A percentile compares a stretch with the other conserved stretches of the same genome.
Conservation (phyloP, 345 rosid genomes). For the Arabidopsis arenosa region DNA sequence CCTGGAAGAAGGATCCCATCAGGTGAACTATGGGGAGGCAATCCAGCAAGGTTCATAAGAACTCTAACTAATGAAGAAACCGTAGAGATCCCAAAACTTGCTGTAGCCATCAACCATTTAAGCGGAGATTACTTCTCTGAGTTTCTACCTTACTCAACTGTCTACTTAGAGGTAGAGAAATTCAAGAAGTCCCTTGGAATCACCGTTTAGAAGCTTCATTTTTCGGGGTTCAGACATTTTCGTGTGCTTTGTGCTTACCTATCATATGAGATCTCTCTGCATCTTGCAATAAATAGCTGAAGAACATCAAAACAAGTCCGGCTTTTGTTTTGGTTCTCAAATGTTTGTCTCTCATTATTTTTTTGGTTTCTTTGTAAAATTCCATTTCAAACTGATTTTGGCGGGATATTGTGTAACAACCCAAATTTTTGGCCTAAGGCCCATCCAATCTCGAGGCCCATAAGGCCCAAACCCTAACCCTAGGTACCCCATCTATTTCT, state of each 20-base stretch:
- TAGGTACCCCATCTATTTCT: too few relatives aligned
- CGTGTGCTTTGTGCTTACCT: slow-evolving; percentile 12
- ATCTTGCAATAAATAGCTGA: slow-evolving; percentile 68
- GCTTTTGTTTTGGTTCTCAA: background rate
- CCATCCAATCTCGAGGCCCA: too few relatives aligned
- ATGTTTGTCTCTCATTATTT: slow-evolving; percentile 6
- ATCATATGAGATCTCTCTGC: slow-evolving; percentile 38
- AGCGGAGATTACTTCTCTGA: slow-evolving; percentile 78
- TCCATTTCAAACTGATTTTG: slow-evolving; percentile 25
- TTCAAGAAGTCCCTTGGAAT: slow-evolving; percentile 77
- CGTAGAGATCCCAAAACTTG: slow-evolving; percentile 94
- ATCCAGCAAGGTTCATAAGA: slow-evolving; percentile 91
- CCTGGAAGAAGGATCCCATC: slow-evolving; percentile 97
- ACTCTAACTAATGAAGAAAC: slow-evolving; percentile 88
- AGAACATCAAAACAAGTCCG: slow-evolving; percentile 47
- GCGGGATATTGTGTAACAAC: background rate
- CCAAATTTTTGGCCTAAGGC: too few relatives aligned
- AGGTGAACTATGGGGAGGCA: slow-evolving; percentile 98
- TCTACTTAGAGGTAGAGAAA: slow-evolving; percentile 95
- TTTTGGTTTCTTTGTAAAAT: slow-evolving; percentile 33
- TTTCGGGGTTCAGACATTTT: slow-evolving; percentile 18
- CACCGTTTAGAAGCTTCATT: slow-evolving; percentile 48
- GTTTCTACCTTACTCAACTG: slow-evolving; percentile 92
- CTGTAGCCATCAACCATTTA: slow-evolving; percentile 88
- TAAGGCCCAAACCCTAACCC: too few relatives aligned